These are phyloP conservation scores for Ceraceosorus guamensis DNA, from an alignment of 1,284 basidiomycete genomes.

Conservation along the genomic window DNA sequence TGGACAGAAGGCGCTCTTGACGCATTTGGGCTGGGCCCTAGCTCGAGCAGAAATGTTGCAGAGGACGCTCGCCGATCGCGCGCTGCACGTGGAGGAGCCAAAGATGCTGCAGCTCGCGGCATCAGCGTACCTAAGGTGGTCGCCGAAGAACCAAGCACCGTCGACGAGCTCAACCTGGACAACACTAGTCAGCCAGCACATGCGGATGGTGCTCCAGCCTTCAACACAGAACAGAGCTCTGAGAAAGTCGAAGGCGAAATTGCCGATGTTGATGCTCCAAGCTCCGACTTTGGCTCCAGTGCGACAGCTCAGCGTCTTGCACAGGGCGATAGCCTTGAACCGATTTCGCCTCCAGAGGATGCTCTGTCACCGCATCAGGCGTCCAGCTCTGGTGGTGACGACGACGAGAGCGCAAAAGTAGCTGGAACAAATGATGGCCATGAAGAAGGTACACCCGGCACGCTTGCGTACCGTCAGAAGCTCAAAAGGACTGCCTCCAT, in stretches of 20 bases:
- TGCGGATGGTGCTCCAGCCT: background rate
- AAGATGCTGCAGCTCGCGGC: constrained; percentile 12
- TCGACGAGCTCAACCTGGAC: background rate
- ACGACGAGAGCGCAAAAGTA: constrained; percentile 5
- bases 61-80: constrained; percentile 31
- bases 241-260: background rate
- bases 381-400: no score
- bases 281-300: no score
- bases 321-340: background rate
- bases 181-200: background rate
- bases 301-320: background rate
- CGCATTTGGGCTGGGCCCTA: constrained; percentile 36
- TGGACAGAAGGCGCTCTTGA: constrained; percentile 44
- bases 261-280: background rate
- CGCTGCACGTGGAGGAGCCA: constrained; percentile 9
- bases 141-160: constrained; percentile 18
- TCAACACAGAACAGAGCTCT: background rate
- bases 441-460: constrained; percentile 24
- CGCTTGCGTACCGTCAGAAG: constrained; percentile 26
- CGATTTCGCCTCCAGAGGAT: no score
- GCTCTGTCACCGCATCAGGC: no score
- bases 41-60: constrained; percentile 32
- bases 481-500: constrained; percentile 30
- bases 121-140: constrained; percentile 29
- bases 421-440: constrained; percentile 10